A percentile compares a stretch with the other conserved stretches of the same genome.
phyloP scores from a whole-genome alignment of 345 rosid genomes.

The Luvunga scandens region DNA sequence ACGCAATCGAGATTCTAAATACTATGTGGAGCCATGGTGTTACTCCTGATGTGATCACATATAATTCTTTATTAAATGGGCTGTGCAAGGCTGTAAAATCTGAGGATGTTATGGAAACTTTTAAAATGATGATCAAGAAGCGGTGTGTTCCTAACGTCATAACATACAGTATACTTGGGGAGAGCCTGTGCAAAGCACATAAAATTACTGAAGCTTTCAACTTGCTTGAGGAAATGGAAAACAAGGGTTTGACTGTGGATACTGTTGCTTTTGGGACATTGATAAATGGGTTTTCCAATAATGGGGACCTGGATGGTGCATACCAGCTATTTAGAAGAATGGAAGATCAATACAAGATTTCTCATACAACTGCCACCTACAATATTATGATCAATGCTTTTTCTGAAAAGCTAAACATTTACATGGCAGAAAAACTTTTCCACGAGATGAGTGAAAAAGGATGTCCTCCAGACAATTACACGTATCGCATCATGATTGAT shows the following conservation, averaged over 20 bases:
- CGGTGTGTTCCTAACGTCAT: conserved; percentile 69
- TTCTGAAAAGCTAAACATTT: conserved; percentile 56
- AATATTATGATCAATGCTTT: conserved; percentile 77
- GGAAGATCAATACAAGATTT: conserved; percentile 48
- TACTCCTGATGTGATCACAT: conserved; percentile 79
- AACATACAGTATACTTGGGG: conserved; percentile 80
- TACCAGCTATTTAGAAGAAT: conserved; percentile 53
- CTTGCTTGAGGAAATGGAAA: conserved; percentile 55
- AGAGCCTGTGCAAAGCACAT: conserved; percentile 75
- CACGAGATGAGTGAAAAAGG: conserved; percentile 57
- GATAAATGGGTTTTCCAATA: conserved; percentile 64
- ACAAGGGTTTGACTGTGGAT: conserved; percentile 59
- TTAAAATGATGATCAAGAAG: conserved; percentile 58
- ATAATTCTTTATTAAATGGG: conserved; percentile 84
- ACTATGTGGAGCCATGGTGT: conserved; percentile 66
- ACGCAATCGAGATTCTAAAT: conserved; percentile 59
- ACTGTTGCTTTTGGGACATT: conserved; percentile 61
- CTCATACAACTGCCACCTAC: conserved; percentile 59
- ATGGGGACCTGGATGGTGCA: conserved; percentile 68
- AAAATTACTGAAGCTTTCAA: conserved; percentile 63
- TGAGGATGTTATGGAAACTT: conserved; percentile 80
- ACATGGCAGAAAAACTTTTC: conserved; percentile 63
- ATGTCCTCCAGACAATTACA: conserved; percentile 65
- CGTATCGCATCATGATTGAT: conserved; percentile 74
- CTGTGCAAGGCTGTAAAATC: conserved; percentile 78